Base-by-base conservation (phyloP, 1,139 yeast genomes). In the Lodderomyces pseudojiufengensis region DNA sequence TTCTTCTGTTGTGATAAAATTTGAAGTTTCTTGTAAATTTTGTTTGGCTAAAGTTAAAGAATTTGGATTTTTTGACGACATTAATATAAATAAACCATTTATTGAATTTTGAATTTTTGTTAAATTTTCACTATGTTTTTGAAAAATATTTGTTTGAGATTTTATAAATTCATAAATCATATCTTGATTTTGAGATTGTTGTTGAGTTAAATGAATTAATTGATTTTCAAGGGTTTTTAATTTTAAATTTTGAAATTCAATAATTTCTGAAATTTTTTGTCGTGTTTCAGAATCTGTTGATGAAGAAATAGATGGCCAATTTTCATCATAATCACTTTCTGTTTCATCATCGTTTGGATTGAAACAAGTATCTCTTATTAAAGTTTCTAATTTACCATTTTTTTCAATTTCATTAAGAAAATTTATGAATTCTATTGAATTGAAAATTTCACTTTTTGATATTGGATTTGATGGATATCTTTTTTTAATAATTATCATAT, bases 401-500 rank as follows among this genome's bases (percentile, higher is more conserved):
- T 39, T 29, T 24, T 51, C 50, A 15, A 53, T 40, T 20, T 45
- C 38, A 2, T 33, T 31, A n/a, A 53, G 51, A 43, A 46, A 63
- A 7, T 43, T 39, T 15, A 44, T 40, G 38, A 62, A 62, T 7
- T 46, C 34, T 2, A 43, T 41, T 10, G 52, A 44, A 31, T 49
- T 55, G 44, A 63, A 63, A 4, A 61, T 45, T 5, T 61, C 59
- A 38, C 62, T 64, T 24, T 44, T 43, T 15, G 54, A 51, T 10
- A 63, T 42, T 4, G 59, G 54, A 39, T 54, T 58, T 5, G 46
- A 36, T 3, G 68, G 67, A 40, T 54, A 59, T 25, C 43, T 38
- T 24, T 40, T 43, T 34, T 49, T 50, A 2, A 63, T 38, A 2
- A 58, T 37, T 3, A 57, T 61, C 69, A 63, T 62, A 40, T 63